Conservation (phyloP, 2,329 filamentous ascomycete species). For the Cryphonectria parasitica region DNA sequence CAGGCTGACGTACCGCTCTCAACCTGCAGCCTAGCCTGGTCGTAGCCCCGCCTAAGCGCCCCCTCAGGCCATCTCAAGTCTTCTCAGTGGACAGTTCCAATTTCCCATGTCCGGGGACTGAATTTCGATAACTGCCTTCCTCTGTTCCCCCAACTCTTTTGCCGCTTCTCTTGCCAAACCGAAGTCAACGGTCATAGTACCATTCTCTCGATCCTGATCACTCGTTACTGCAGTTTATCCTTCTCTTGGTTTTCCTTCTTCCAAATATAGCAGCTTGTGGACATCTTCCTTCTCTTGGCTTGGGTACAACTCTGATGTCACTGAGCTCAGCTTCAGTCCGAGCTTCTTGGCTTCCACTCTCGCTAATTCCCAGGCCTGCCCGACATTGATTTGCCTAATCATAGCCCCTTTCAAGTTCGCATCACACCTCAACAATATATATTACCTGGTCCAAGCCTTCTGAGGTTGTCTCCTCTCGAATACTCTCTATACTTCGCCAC, state of each 20-base stretch:
- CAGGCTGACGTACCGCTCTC: not conserved
- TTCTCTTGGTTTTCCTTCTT: not conserved
- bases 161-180: not conserved
- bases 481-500: not conserved
- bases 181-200: not conserved
- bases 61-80: conserved; percentile 6
- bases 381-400: not conserved
- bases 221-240: not conserved
- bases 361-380: conserved; percentile 12
- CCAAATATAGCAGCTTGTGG: not conserved
- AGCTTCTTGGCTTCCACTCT: conserved; percentile 11
- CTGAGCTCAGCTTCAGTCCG: conserved; percentile 1
- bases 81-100: not conserved
- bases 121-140: not conserved
- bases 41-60: not conserved
- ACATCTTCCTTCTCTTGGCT: not conserved
- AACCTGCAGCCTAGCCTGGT: not conserved
- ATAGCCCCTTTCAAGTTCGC: conserved; percentile 1
- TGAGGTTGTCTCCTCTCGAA: not conserved
- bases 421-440: not conserved
- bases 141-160: not conserved
- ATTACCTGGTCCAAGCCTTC: not conserved
- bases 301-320: conserved; percentile 15
- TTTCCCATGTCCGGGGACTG: conserved; percentile 12
- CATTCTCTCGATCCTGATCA: not conserved